Evolutionary conservation across 257 asterid species (phyloP), one percentile per base, ranked within the genome.

Genomic region (Solanum etuberosum): DNA sequence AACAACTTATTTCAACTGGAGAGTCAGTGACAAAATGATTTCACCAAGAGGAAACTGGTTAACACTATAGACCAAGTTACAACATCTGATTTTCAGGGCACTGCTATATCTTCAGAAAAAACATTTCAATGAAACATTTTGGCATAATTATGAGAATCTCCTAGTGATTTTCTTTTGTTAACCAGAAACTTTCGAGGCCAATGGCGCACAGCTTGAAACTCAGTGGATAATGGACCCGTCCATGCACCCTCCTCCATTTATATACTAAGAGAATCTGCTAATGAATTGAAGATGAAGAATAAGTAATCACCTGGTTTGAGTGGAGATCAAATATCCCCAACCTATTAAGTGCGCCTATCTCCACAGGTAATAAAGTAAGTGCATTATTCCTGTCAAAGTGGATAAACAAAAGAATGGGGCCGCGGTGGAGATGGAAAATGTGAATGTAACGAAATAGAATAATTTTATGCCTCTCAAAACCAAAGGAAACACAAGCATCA

Each of bases 251-350:
- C 34, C 46, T 34, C 27, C 80, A 34, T 7, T 34, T 72, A 35
- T 18, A 20, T 20, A 9, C 80, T 11, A 35, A 34, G 29, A 32
- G 38, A 13, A 54, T 63, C 46, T 48, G 77, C 25, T 78, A 86
- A 83, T 11, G 89, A 83, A 32, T 59, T n/a, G 40, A 80, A 77
- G 85, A 88, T 29, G 71, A 84, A 10, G 70, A 74, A 88, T 51
- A n/a, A 71, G 73, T 16, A 88, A 46, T 27, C 83, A 97, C 99
- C 99, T 94, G 97, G 90, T 97, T 97, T 88, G 99, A 95, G 88
- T 96, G 99, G 91, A 97, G 95, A 93, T 97, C 97, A 90, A 97
- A 94, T 89, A 98, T 94, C 88, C 99, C 98, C 88, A 95, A 91
- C 90, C 92, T 89, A 76, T 95, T 90, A 90, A 97, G 89, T 81